A percentile compares a stretch with the other conserved stretches of the same genome.
Evolutionary conservation across 345 rosid species (phyloP).

Genomic region (Leavenworthia alabamica): DNA sequence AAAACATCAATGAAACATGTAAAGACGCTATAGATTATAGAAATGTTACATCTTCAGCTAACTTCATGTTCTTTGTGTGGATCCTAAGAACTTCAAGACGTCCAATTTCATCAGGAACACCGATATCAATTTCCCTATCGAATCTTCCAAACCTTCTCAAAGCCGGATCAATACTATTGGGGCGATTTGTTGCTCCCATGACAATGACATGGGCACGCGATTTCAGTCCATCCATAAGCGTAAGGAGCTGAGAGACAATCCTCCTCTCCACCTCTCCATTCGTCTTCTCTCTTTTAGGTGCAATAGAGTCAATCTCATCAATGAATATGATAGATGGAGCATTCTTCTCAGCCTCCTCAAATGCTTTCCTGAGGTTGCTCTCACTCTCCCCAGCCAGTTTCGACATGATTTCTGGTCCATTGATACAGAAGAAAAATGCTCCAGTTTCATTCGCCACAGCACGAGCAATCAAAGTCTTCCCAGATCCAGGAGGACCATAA

Average conservation of each 20-base stretch:
- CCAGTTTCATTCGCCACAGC: slow-evolving; percentile 98
- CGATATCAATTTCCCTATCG: slow-evolving; percentile 90
- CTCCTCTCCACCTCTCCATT: slow-evolving; percentile 97
- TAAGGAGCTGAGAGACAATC: slow-evolving; percentile 88
- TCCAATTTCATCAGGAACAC: slow-evolving; percentile 97
- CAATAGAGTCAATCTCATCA: slow-evolving; percentile 92
- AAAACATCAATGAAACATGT: neutral
- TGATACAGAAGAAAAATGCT: slow-evolving; percentile 91
- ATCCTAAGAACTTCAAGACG: slow-evolving; percentile 98
- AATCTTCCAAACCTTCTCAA: slow-evolving; percentile 92
- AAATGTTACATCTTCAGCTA: slow-evolving; percentile 68
- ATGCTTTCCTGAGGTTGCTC: slow-evolving; percentile 94
- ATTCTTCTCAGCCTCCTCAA: slow-evolving; percentile 95
- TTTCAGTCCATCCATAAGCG: slow-evolving; percentile 94
- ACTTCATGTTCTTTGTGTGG: slow-evolving; percentile 97
- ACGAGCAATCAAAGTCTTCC: slow-evolving; percentile 89
- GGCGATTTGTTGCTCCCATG: slow-evolving; percentile 98
- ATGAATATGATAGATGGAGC: slow-evolving; percentile 94
- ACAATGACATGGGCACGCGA: slow-evolving; percentile 91
- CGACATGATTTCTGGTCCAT: slow-evolving; percentile 97
- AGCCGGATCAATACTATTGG: slow-evolving; percentile 93
- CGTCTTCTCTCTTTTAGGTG: slow-evolving; percentile 94
- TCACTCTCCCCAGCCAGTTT: slow-evolving; percentile 98
- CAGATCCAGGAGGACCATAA: slow-evolving; percentile 83
- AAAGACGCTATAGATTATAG: neutral